phyloP scores from a whole-genome alignment of 257 asterid species.

The Euphrasia confusa region DNA sequence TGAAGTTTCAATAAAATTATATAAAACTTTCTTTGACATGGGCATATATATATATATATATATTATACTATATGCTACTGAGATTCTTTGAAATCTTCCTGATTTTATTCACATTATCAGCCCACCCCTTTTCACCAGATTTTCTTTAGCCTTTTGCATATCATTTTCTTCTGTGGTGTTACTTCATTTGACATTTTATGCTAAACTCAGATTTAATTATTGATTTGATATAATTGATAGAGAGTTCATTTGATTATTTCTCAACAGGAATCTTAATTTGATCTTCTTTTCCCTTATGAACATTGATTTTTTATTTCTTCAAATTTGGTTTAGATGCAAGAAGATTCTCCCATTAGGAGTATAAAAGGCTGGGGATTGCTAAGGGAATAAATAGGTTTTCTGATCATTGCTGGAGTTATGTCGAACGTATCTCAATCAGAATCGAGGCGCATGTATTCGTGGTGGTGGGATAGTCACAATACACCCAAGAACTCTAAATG shows the following conservation, averaged over 20 bases:
- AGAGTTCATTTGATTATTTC: not conserved
- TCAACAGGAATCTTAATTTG: not conserved
- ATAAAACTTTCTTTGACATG: constrained; percentile 17
- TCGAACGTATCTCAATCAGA: constrained; percentile 59
- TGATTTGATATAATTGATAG: not conserved
- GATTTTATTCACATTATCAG: not conserved
- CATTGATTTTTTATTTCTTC: not conserved
- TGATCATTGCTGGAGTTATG: constrained; percentile 58
- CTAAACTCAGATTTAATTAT: not conserved
- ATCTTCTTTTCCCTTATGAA: not conserved
- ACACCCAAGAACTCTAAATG: constrained; percentile 60
- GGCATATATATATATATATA: not conserved
- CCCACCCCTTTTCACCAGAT: not conserved
- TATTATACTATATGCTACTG: not conserved
- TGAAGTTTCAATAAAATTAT: not conserved
- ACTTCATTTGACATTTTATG: not conserved
- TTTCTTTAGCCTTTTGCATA: no score
- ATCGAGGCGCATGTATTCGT: constrained; percentile 62
- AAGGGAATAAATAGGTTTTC: constrained; percentile 31
- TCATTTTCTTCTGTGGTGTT: no score
- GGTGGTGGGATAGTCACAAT: constrained; percentile 75
- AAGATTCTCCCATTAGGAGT: constrained; percentile 9
- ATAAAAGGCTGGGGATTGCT: constrained; percentile 19
- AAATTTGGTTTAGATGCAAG: constrained; percentile 14
- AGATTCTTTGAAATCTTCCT: constrained; percentile 12